A percentile compares a stretch with the other conserved stretches of the same genome.
Evolutionary conservation across 352 stramenopile genomes (phyloP).

Genomic region (Globisporangium mamillatum): DNA sequence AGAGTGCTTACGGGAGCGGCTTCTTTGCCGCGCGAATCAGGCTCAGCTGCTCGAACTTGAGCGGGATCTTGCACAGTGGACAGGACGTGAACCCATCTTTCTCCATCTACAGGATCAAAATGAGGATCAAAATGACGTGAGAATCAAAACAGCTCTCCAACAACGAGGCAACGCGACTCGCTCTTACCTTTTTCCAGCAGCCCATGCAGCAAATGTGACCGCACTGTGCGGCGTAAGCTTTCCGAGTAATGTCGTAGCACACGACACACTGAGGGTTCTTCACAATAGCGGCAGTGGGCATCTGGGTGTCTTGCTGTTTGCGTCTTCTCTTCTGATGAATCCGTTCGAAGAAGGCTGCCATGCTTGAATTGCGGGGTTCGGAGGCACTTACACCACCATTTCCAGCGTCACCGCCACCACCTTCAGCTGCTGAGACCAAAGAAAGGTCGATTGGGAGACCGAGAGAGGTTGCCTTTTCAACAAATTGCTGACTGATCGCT

Average conservation of each 20-base stretch:
- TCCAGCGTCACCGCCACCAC: not conserved
- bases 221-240: constrained; percentile 73
- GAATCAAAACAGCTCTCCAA: not conserved
- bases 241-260: constrained; percentile 79
- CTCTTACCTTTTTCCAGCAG: constrained; percentile 82
- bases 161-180: not conserved
- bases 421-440: not conserved
- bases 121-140: not conserved
- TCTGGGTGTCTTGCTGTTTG: constrained; percentile 27
- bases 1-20: not conserved
- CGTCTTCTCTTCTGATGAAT: constrained; percentile 68
- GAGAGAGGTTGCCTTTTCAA: constrained; percentile 31
- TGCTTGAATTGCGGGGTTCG: constrained; percentile 12
- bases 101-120: constrained; percentile 43
- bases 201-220: constrained; percentile 81
- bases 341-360: constrained; percentile 59
- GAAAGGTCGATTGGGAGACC: constrained; percentile 34
- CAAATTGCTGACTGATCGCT: constrained; percentile 43
- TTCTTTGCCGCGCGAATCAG: constrained; percentile 67
- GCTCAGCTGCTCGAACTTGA: constrained; percentile 67
- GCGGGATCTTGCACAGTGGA: constrained; percentile 70
- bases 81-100: constrained; percentile 71
- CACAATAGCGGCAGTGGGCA: constrained; percentile 47
- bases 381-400: not conserved
- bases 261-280: constrained; percentile 82